These are phyloP conservation scores for Pelargonium australe DNA, from an alignment of 441 rosid genomes.

Conservation along the genomic window DNA sequence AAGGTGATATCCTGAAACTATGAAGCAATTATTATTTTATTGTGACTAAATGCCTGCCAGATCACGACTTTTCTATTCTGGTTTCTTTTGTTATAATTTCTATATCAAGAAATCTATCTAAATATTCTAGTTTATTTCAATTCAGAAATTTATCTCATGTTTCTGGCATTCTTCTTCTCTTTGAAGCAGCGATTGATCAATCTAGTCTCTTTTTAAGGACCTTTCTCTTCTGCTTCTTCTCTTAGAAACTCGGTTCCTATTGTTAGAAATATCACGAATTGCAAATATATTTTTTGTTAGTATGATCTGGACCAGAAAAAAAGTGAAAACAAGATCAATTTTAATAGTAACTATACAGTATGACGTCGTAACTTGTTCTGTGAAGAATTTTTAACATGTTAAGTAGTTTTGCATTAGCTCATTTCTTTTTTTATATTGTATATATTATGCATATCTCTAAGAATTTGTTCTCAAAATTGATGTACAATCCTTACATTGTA, in stretches of 20 bases:
- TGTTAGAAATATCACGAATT: background rate
- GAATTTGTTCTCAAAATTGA: conserved; percentile 1
- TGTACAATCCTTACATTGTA: background rate
- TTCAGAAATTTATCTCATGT: background rate
- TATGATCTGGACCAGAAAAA: background rate
- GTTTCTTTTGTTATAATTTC: background rate
- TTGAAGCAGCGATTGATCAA: background rate
- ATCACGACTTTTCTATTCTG: background rate
- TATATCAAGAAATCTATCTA: background rate
- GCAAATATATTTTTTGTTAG: background rate
- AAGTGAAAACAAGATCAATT: background rate
- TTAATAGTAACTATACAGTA: background rate
- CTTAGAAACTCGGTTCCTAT: background rate
- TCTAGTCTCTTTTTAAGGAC: too few relatives aligned
- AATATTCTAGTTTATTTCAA: background rate
- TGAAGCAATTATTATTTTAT: conserved; percentile 11
- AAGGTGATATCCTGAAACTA: conserved; percentile 40
- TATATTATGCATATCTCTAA: background rate
- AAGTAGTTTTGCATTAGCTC: background rate
- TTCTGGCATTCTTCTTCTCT: background rate
- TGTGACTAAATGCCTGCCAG: conserved; percentile 18
- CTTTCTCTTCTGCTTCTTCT: too few relatives aligned
- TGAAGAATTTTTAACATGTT: background rate
- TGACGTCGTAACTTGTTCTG: background rate
- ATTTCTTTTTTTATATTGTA: background rate